Evolutionary conservation across 2,329 filamentous ascomycete genomes (phyloP), one percentile per base, ranked within the genome.

Genomic region (Alternaria viburni): DNA sequence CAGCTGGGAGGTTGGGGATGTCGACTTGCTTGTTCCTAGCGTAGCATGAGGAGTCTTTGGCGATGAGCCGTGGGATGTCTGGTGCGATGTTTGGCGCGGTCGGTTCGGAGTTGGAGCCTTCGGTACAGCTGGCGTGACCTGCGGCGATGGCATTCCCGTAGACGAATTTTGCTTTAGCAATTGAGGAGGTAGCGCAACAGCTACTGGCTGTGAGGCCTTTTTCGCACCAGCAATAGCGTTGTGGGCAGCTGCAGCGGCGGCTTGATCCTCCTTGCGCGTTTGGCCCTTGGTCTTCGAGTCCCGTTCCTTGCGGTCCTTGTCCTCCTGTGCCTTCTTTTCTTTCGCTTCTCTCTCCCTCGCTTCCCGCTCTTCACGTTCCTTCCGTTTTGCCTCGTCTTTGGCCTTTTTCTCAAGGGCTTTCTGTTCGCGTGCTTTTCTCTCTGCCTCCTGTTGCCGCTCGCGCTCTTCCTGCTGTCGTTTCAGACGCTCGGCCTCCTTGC

Each of bases 401-500:
- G 89, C 88, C 81, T 91, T 95, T 82, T 93, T 96, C 81, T 96
- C 92, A 44, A 87, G 88, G 66, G 93, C 92, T 75, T 91, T 93
- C 47, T 89, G 88, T 78, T 96, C 92, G 49, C 90, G 91, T 54
- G 88, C 88, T 79, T 94, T 97, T 61, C 93, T 90, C 78, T 98
- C 95, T 62, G 88, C 86, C 77, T 97, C 94, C 26, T 91, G 91
- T 74, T 96, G 92, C 69, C 90, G 89, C 72, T 97, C 93, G 68
- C 92, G 89, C 78, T 96, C 93, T 75, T 97, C 93, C 74, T 93
- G 90, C 59, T 91, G 83, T 52, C 92, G 89, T 66, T 90, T 90
- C 77, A 90, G 88, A 75, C 91, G 92, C 73, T 98, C 95, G 5
- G 91, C 90, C 77, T 98, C 95, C 79, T 93, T 97, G 59, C 90